Conservation (phyloP, 1,284 basidiomycete genomes). For the Ceratobasidium sp. region DNA sequence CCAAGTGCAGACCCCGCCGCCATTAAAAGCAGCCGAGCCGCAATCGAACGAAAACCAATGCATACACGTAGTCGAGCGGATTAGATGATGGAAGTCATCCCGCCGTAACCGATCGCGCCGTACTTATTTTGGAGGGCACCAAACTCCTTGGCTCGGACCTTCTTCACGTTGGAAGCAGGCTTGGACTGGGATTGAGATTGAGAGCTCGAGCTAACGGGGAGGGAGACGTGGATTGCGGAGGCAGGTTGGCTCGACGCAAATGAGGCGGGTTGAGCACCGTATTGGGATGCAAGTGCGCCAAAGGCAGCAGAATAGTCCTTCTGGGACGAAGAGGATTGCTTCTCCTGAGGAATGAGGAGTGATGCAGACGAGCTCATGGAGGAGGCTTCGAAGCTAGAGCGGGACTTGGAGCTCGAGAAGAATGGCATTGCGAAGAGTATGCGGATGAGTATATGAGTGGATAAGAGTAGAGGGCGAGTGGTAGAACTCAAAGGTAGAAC, state of each 20-base stretch:
- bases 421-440: constrained; percentile 28
- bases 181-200: background rate
- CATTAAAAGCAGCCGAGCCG: background rate
- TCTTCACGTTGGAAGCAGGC: background rate
- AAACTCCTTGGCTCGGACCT: constrained; percentile 11
- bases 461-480: background rate
- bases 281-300: constrained; percentile 29
- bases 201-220: background rate
- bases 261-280: background rate
- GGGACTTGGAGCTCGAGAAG: constrained; percentile 26
- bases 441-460: background rate
- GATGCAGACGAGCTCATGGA: constrained; percentile 7
- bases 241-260: background rate
- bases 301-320: constrained; percentile 29
- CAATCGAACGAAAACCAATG: background rate
- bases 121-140: constrained; percentile 15
- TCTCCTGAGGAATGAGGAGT: constrained; percentile 18
- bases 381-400: background rate
- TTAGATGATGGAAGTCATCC: background rate
- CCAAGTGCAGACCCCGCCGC: background rate
- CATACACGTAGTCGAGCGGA: background rate
- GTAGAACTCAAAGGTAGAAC: background rate
- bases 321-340: constrained; percentile 5
- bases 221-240: background rate
- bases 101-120: constrained; percentile 3